A percentile compares a stretch with the other conserved stretches of the same genome.
phyloP scores from a whole-genome alignment of 129 eudicot species.

The Chrysanthemum lavandulifolium region DNA sequence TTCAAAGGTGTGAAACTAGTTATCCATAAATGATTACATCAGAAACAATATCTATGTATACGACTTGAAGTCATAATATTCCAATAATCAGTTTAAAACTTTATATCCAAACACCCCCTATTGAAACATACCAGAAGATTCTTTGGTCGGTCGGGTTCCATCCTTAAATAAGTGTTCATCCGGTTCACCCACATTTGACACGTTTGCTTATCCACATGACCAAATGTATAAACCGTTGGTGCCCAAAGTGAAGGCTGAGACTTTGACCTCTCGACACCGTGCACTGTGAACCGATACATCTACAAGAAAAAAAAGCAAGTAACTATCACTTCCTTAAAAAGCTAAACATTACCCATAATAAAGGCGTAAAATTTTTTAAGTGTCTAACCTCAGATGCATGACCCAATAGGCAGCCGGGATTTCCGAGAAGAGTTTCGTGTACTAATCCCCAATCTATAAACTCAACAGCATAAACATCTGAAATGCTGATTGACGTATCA shows the following conservation, averaged over 20 bases:
- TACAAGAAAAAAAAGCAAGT: conserved; percentile 31
- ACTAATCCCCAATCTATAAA: conserved; percentile 66
- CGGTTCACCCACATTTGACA: conserved; percentile 68
- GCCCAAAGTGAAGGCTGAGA: conserved; percentile 62
- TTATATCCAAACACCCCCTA: background rate
- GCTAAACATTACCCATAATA: background rate
- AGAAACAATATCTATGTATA: conserved; percentile 1
- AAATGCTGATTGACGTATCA: conserved; percentile 45
- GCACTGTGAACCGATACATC: conserved; percentile 81
- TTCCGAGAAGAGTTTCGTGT: conserved; percentile 50
- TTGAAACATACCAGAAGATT: conserved; percentile 69
- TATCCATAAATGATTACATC: background rate
- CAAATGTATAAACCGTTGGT: conserved; percentile 64
- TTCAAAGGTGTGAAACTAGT: background rate
- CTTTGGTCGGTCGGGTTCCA: conserved; percentile 72
- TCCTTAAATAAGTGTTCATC: conserved; percentile 44
- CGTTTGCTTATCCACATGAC: conserved; percentile 57
- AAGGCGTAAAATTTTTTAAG: background rate
- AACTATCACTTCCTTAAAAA: conserved; percentile 17
- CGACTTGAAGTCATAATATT: background rate
- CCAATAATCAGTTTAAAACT: background rate
- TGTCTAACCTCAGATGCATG: conserved; percentile 61
- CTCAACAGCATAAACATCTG: conserved; percentile 77
- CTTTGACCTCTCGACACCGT: conserved; percentile 63
- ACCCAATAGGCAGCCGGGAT: conserved; percentile 52